Percentiles rank a stretch among this genome's conserved stretches.
Evolutionary conservation across 768 basidiomycete species (phyloP).

Genomic region (Leccinum olivaceopallidum): DNA sequence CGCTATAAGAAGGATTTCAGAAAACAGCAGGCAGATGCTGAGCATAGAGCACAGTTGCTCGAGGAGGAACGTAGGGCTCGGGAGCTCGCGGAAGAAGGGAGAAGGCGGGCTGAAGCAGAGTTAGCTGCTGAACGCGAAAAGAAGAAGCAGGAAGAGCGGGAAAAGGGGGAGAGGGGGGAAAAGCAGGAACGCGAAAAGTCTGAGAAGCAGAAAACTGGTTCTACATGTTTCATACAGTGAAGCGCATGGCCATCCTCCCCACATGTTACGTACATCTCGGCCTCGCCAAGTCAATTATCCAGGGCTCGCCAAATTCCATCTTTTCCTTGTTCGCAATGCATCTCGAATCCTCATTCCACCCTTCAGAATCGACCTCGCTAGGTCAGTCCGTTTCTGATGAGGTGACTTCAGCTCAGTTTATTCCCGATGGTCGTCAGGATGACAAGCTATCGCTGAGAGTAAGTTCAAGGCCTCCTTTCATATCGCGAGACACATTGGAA

Average conservation of each 20-base stretch:
- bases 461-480: neutral
- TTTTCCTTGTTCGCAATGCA: neutral
- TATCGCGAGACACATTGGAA: too few species aligned
- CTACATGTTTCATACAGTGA: slow-evolving; percentile 14
- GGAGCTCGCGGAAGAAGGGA: slow-evolving; percentile 24
- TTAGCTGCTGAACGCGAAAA: slow-evolving; percentile 19
- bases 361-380: neutral
- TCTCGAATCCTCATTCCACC: neutral
- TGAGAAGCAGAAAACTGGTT: slow-evolving; percentile 9
- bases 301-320: neutral
- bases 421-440: neutral
- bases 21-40: slow-evolving; percentile 23
- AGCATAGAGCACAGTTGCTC: slow-evolving; percentile 17
- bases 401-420: neutral
- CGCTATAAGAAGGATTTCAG: slow-evolving; percentile 19
- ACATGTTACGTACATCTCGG: too few species aligned
- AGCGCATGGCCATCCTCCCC: too few species aligned
- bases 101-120: slow-evolving; percentile 18
- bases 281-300: too few species aligned
- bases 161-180: neutral
- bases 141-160: neutral
- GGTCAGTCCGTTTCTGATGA: too few species aligned
- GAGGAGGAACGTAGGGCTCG: slow-evolving; percentile 30
- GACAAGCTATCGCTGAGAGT: neutral
- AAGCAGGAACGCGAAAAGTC: neutral